Evolutionary conservation across 2,329 filamentous ascomycete genomes (phyloP).

Genomic region (Neonectria faginata): DNA sequence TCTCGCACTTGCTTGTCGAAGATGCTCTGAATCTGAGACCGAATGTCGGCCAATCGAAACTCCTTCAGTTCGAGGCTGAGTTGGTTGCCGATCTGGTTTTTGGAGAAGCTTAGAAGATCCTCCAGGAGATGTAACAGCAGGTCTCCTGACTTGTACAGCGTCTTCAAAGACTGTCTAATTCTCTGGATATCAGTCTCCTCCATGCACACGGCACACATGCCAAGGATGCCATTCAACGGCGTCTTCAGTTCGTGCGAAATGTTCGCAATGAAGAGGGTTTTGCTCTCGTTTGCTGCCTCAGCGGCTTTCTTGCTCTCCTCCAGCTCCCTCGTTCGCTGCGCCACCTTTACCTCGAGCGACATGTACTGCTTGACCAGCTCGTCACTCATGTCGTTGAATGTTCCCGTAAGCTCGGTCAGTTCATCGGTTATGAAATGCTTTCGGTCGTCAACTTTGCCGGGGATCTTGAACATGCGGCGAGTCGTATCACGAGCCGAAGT

Average conservation of each 20-base stretch:
- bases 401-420: constrained; percentile 82
- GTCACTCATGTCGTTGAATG: constrained; percentile 95
- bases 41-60: constrained; percentile 85
- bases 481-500: constrained; percentile 52
- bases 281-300: constrained; percentile 95
- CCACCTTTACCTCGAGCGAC: constrained; percentile 85
- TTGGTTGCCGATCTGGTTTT: constrained; percentile 92
- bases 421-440: constrained; percentile 86
- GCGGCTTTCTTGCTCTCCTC: constrained; percentile 92
- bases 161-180: constrained; percentile 85
- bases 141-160: constrained; percentile 81
- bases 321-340: constrained; percentile 83
- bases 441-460: constrained; percentile 80
- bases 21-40: constrained; percentile 83
- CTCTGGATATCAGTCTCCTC: constrained; percentile 83
- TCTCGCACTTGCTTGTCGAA: constrained; percentile 92
- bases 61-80: constrained; percentile 85
- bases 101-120: constrained; percentile 91
- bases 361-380: constrained; percentile 89
- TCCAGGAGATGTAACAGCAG: constrained; percentile 87
- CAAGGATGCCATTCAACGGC: constrained; percentile 93
- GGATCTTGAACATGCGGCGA: constrained; percentile 81
- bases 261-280: constrained; percentile 97
- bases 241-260: constrained; percentile 91
- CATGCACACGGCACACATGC: constrained; percentile 94